A percentile compares a stretch with the other conserved stretches of the same genome.
Evolutionary conservation across 805 yeast genomes (phyloP).

Genomic region (Suhomyces xylopsoci): DNA sequence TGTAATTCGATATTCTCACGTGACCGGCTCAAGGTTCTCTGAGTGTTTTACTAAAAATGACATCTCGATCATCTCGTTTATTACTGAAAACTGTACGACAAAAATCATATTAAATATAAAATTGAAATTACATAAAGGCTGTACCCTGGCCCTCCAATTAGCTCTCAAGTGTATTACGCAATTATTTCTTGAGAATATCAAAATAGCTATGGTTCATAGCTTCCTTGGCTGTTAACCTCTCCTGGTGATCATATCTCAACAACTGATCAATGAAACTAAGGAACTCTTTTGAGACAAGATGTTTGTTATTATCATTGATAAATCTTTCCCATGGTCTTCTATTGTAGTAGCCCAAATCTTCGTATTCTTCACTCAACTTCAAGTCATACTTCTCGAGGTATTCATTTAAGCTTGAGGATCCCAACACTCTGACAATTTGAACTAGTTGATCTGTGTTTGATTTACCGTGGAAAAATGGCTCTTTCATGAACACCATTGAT

Average conservation of each 20-base stretch:
- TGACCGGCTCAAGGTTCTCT: neutral
- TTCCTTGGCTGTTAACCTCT: conserved; percentile 82
- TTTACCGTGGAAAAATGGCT: conserved; percentile 90
- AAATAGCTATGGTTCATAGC: conserved; percentile 79
- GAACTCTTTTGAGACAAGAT: conserved; percentile 51
- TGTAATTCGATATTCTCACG: neutral
- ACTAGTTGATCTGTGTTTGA: conserved; percentile 90
- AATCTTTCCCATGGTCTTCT: conserved; percentile 68
- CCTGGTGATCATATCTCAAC: conserved; percentile 81
- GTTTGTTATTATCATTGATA: conserved; percentile 51
- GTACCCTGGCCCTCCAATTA: neutral
- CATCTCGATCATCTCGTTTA: no score
- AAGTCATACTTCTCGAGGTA: conserved; percentile 70
- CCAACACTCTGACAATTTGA: conserved; percentile 83
- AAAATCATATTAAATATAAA: no score
- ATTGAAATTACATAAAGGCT: neutral
- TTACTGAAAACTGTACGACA: neutral
- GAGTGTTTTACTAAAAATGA: no score
- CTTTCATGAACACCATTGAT: conserved; percentile 81
- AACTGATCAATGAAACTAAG: conserved; percentile 71
- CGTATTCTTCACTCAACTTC: conserved; percentile 72
- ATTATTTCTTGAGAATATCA: conserved; percentile 26
- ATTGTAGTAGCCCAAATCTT: conserved; percentile 65
- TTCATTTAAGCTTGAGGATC: conserved; percentile 68
- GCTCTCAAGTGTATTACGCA: neutral